phyloP scores from a whole-genome alignment of 169 alveolate species.

The Plasmodium vivax region DNA sequence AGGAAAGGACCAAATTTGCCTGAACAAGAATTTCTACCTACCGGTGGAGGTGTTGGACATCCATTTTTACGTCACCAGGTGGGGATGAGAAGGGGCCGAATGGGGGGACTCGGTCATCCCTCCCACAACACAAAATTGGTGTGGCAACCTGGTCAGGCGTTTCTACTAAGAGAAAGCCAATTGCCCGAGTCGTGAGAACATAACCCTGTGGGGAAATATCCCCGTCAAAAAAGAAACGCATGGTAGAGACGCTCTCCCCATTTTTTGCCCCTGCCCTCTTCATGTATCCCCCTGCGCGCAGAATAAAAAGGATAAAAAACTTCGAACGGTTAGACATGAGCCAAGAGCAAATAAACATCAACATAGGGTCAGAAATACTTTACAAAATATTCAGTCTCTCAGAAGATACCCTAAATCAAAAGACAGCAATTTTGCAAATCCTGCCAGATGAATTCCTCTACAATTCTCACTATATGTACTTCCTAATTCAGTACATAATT shows the following conservation, averaged over 20 bases:
- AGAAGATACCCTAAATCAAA: conserved; percentile 26
- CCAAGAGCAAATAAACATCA: conserved; percentile 16
- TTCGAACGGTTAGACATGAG: conserved; percentile 13
- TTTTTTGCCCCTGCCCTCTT: not conserved
- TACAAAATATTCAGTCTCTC: conserved; percentile 39
- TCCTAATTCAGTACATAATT: conserved; percentile 45
- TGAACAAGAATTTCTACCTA: conserved; percentile 23
- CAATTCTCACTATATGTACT: conserved; percentile 35
- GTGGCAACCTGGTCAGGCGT: not conserved
- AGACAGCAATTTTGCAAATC: conserved; percentile 28
- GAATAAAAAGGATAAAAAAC: conserved; percentile 11
- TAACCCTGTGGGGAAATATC: not conserved
- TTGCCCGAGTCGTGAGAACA: not conserved
- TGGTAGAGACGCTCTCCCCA: not conserved
- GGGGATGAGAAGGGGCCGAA: not conserved
- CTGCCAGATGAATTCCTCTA: conserved; percentile 54
- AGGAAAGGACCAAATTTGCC: conserved; percentile 34
- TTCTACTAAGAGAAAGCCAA: not conserved
- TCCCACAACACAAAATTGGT: not conserved
- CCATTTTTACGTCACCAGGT: conserved; percentile 57
- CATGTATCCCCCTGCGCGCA: not conserved
- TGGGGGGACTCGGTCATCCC: not conserved
- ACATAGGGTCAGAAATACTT: conserved; percentile 36
- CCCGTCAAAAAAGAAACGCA: not conserved
- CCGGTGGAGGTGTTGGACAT: conserved; percentile 19